Conservation (phyloP, 768 basidiomycete species). For the Mycena galericulata region DNA sequence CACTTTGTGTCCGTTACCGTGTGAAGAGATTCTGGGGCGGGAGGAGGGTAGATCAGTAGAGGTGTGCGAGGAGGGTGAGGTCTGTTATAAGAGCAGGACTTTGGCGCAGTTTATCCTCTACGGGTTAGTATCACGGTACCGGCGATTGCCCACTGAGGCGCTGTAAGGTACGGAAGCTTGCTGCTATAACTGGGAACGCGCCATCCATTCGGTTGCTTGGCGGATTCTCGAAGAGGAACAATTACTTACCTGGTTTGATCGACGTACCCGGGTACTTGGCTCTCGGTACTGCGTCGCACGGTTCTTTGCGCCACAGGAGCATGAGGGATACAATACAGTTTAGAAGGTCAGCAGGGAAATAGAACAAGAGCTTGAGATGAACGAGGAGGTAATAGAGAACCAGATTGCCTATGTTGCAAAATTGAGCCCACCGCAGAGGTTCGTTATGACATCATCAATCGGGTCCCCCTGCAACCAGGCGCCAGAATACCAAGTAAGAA, state of each 20-base stretch:
- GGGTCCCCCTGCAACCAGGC: too few relatives aligned
- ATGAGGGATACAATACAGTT: too few relatives aligned
- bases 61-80: not conserved
- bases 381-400: too few relatives aligned
- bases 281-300: not conserved
- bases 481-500: too few relatives aligned
- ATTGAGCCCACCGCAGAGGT: too few relatives aligned
- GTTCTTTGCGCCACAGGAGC: not conserved
- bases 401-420: too few relatives aligned
- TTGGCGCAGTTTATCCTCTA: conserved; percentile 28
- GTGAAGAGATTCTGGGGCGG: not conserved
- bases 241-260: not conserved
- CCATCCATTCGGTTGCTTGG: conserved; percentile 1
- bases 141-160: conserved; percentile 10
- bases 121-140: conserved; percentile 12
- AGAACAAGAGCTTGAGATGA: too few relatives aligned
- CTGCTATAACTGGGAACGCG: conserved; percentile 13
- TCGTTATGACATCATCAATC: too few relatives aligned
- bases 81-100: conserved; percentile 17
- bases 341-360: not conserved
- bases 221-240: conserved; percentile 5
- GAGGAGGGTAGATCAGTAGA: not conserved
- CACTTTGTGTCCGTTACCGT: too few relatives aligned
- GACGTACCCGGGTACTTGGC: conserved; percentile 16
- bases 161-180: conserved; percentile 10